Evolutionary conservation across 2,329 filamentous ascomycete genomes (phyloP).

Genomic region (Penicillium sp.): DNA sequence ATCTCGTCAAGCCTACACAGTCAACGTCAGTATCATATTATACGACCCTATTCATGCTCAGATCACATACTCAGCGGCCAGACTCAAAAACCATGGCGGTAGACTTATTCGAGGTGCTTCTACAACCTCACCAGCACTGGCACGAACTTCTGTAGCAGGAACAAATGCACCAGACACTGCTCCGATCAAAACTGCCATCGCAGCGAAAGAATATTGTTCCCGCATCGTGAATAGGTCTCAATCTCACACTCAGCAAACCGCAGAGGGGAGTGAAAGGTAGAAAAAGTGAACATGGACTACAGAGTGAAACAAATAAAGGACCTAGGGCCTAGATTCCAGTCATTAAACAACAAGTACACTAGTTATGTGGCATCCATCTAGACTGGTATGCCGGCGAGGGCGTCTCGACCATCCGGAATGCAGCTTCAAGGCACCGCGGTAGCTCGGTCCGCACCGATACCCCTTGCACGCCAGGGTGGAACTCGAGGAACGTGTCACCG

Average conservation of each 20-base stretch:
- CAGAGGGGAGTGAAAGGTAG: not conserved
- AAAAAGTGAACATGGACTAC: not conserved
- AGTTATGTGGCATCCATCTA: not conserved
- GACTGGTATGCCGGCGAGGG: conserved; percentile 17
- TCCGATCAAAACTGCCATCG: conserved; percentile 16
- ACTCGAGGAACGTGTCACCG: not conserved
- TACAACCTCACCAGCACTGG: not conserved
- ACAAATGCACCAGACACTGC: conserved; percentile 22
- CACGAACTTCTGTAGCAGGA: conserved; percentile 10
- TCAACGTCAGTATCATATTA: not conserved
- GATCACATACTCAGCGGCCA: conserved; percentile 10
- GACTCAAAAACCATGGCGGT: conserved; percentile 13
- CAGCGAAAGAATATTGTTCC: conserved; percentile 15
- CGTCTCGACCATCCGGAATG: conserved; percentile 18
- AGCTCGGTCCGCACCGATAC: conserved; percentile 2
- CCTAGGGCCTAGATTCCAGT: not conserved
- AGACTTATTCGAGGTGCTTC: conserved; percentile 1
- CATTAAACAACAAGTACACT: conserved; percentile 5
- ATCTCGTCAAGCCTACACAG: not conserved
- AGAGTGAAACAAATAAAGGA: not conserved
- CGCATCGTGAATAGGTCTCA: conserved; percentile 24
- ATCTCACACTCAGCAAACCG: conserved; percentile 14
- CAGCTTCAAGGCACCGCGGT: conserved; percentile 1
- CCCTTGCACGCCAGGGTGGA: conserved; percentile 17
- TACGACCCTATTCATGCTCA: not conserved